A percentile compares a stretch with the other conserved stretches of the same genome.
These are phyloP conservation scores for Abortiporus biennis DNA, from an alignment of 1,284 basidiomycete species.

Conservation along the genomic window DNA sequence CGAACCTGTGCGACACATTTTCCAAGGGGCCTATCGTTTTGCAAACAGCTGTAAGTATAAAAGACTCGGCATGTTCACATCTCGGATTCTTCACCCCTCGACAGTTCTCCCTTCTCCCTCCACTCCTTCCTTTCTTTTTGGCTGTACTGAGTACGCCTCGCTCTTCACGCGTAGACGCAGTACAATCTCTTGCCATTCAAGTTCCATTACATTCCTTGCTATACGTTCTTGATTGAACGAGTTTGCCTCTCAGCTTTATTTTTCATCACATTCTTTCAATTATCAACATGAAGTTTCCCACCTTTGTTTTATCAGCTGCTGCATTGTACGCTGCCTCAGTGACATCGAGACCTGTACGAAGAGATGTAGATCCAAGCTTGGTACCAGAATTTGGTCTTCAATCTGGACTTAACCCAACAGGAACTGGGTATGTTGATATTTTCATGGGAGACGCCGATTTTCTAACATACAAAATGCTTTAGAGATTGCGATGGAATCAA, in stretches of 20 bases:
- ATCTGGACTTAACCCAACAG: conserved; percentile 47
- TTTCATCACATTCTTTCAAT: neutral
- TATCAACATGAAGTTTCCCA: conserved; percentile 22
- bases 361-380: conserved; percentile 42
- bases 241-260: neutral
- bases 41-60: too few species aligned
- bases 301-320: conserved; percentile 25
- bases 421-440: conserved; percentile 24
- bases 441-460: neutral
- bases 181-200: conserved; percentile 1
- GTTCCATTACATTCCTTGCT: neutral
- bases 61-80: too few species aligned
- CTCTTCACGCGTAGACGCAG: neutral
- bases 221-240: neutral
- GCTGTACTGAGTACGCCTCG: too few species aligned
- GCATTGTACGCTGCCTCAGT: conserved; percentile 29
- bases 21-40: too few species aligned
- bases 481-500: conserved; percentile 22
- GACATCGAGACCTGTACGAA: conserved; percentile 36
- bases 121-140: too few species aligned
- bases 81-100: too few species aligned
- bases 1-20: too few species aligned
- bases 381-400: conserved; percentile 48
- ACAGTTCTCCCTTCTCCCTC: too few species aligned
- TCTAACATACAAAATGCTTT: neutral